Evolutionary conservation across 202 grass and related monocot species (phyloP).

Genomic region (Brachypodium distachyon): DNA sequence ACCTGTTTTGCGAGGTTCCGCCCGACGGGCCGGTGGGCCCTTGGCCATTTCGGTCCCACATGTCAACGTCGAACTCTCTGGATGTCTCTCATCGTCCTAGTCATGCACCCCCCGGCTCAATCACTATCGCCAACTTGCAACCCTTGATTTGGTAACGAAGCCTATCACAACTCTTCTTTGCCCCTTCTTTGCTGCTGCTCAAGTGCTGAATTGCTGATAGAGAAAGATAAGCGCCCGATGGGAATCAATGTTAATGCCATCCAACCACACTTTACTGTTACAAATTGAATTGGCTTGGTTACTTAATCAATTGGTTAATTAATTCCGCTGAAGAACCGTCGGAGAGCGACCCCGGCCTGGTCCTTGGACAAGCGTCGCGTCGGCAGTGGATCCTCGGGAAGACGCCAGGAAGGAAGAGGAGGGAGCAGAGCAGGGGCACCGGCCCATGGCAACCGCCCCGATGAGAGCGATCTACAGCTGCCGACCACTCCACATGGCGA

Average conservation of each 20-base stretch:
- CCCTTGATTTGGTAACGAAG: background rate
- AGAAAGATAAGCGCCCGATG: background rate
- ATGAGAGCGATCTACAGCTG: constrained; percentile 15
- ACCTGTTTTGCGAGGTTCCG: background rate
- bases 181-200: background rate
- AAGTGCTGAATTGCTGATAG: no score
- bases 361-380: background rate
- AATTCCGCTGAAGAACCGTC: background rate
- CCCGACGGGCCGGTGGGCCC: background rate
- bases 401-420: background rate
- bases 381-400: background rate
- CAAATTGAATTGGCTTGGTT: background rate
- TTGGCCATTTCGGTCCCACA: background rate
- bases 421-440: background rate
- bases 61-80: constrained; percentile 23
- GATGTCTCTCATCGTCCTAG: constrained; percentile 16
- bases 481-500: constrained; percentile 26
- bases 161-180: background rate
- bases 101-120: background rate
- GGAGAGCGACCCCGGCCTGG: background rate
- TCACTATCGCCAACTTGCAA: background rate
- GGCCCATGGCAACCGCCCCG: background rate
- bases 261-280: background rate
- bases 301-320: background rate
- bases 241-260: background rate